Evolutionary conservation across 257 asterid genomes (phyloP), one percentile per base, ranked within the genome.

Genomic region (Salvia miltiorrhiza): DNA sequence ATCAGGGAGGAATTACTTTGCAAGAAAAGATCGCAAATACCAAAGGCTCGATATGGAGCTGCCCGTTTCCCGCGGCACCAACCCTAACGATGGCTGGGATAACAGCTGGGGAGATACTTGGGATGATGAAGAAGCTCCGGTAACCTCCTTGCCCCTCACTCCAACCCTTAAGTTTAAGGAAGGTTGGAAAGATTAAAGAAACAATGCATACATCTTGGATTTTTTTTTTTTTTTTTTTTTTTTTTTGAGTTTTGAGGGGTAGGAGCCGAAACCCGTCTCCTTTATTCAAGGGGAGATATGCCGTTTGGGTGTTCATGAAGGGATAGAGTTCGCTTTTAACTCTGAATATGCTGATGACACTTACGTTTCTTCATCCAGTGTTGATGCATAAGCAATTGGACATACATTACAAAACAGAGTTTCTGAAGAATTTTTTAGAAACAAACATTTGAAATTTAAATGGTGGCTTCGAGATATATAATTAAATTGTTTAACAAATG

Each of bases 111-210:
- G 80, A 54, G 97, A 89, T 32, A 75, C 60, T 65, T 89, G 97
- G 96, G 96, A 92, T 6, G 97, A 92, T 5, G 96, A 84, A 72
- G 97, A 92, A 77, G 91, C 93, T 3, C 90, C 92, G 8, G 77
- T 61, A 16, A 65, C 88, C 6, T 69, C 88, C 0, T 30, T 85
- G 77, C 96, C 93, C 1, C 57, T 86, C 58, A 87, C 93, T 69
- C 92, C 96, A 0, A 89, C 83, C 71, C 54, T 76, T 59, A 77
- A 87, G 82, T 33, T 73, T 9, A 89, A 91, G 79, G 96, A 82
- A 35, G 85, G 87, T 50, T 84, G 97, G 96, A 91, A 91, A 76
- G 96, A 91, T 74, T 87, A 85, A 49, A 40, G 14, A 43, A 58
- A 30, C n/a, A 14, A 41, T 44, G 45, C 74, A 54, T 9, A 21